Evolutionary conservation across 352 stramenopile species (phyloP).

Genomic region (Globisporangium heterothallicum): DNA sequence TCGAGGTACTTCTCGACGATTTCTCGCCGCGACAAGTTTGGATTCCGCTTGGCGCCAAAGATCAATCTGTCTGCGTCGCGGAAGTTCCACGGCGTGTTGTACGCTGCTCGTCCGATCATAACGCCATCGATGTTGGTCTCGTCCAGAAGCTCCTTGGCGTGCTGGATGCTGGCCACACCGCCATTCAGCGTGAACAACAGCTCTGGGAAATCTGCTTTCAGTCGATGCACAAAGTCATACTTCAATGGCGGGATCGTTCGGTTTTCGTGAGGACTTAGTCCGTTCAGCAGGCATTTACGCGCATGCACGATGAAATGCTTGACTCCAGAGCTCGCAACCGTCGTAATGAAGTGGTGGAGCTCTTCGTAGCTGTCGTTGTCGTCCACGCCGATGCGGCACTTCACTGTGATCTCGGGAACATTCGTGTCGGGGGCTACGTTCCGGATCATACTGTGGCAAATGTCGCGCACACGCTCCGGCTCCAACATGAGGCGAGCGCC

Average conservation of each 20-base stretch:
- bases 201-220: slow-evolving; percentile 96
- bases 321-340: slow-evolving; percentile 85
- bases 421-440: slow-evolving; percentile 26
- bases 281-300: slow-evolving; percentile 96
- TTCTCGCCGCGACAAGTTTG: slow-evolving; percentile 80
- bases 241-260: slow-evolving; percentile 95
- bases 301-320: slow-evolving; percentile 98
- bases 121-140: slow-evolving; percentile 74
- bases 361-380: slow-evolving; percentile 91
- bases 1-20: slow-evolving; percentile 81
- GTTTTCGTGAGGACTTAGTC: slow-evolving; percentile 95
- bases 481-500: slow-evolving; percentile 97
- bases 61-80: slow-evolving; percentile 80
- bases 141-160: slow-evolving; percentile 87
- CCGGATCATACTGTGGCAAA: slow-evolving; percentile 85
- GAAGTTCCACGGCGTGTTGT: slow-evolving; percentile 88
- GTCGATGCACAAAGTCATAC: slow-evolving; percentile 92
- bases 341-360: slow-evolving; percentile 92
- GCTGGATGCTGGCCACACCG: slow-evolving; percentile 90
- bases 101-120: slow-evolving; percentile 89
- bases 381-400: slow-evolving; percentile 98
- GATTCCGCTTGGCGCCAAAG: slow-evolving; percentile 64
- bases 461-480: slow-evolving; percentile 90
- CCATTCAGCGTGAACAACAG: slow-evolving; percentile 98
- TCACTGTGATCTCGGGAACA: slow-evolving; percentile 90